Percentiles rank a stretch among this genome's conserved stretches.
Evolutionary conservation across 1,139 yeast species (phyloP).

Genomic region (Ogataea hybrid): DNA sequence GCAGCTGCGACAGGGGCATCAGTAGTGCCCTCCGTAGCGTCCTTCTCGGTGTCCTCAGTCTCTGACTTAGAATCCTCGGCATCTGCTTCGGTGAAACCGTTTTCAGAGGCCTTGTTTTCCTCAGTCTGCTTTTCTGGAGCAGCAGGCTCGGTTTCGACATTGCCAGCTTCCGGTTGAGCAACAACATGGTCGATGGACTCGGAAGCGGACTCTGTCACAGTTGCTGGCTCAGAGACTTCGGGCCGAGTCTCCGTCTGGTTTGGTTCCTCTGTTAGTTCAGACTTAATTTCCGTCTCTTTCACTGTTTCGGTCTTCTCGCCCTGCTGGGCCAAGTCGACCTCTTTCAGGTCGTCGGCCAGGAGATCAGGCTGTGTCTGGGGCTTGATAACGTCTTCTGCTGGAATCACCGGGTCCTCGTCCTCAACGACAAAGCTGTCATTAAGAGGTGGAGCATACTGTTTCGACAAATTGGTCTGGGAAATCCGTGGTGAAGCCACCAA

Average conservation of each 20-base stretch:
- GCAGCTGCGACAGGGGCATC: not conserved
- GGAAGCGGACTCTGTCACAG: too few species aligned
- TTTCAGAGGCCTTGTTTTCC: not conserved
- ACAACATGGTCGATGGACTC: too few species aligned
- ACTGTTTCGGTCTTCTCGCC: not conserved
- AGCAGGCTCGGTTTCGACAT: not conserved
- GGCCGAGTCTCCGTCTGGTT: not conserved
- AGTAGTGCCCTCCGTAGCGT: not conserved
- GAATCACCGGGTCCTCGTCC: constrained; percentile 21
- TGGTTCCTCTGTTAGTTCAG: not conserved
- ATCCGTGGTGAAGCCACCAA: constrained; percentile 28
- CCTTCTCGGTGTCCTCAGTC: not conserved
- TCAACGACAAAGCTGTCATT: constrained; percentile 30
- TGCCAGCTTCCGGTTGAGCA: too few species aligned
- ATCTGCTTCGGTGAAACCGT: not conserved
- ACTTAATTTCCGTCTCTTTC: constrained; percentile 1
- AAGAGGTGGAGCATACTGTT: constrained; percentile 15
- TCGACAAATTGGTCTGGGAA: constrained; percentile 14
- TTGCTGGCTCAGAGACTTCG: too few species aligned
- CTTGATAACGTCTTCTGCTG: constrained; percentile 11
- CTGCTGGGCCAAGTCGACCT: constrained; percentile 1
- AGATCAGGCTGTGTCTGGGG: constrained; percentile 3
- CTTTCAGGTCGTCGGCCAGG: constrained; percentile 4
- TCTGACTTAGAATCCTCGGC: not conserved
- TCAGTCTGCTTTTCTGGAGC: constrained; percentile 3